Percentiles rank a stretch among this genome's conserved stretches.
Conservation (phyloP, 2,329 filamentous ascomycete genomes). For the Metarhizium brunneum region DNA sequence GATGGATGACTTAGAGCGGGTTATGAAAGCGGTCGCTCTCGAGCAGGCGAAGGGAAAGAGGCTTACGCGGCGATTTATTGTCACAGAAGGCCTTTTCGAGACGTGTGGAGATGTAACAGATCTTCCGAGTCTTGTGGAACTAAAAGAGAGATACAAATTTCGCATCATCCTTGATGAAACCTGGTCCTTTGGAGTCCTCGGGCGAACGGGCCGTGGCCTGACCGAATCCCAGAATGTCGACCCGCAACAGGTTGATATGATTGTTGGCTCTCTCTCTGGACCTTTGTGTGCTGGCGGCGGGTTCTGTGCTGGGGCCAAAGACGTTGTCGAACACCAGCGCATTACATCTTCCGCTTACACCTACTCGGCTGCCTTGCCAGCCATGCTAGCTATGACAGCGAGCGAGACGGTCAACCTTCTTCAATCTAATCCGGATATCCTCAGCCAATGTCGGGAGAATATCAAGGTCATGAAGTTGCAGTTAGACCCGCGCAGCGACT, state of each 20-base stretch:
- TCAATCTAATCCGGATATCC: slow-evolving; percentile 76
- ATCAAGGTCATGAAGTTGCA: slow-evolving; percentile 78
- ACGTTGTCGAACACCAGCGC: slow-evolving; percentile 93
- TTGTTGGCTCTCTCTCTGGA: slow-evolving; percentile 84
- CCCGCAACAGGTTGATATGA: slow-evolving; percentile 89
- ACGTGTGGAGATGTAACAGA: slow-evolving; percentile 77
- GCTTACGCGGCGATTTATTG: slow-evolving; percentile 85
- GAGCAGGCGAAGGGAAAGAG: slow-evolving; percentile 80
- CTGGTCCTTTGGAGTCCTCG: slow-evolving; percentile 92
- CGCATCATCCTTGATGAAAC: slow-evolving; percentile 95
- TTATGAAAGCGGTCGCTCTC: slow-evolving; percentile 75
- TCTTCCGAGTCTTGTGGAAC: slow-evolving; percentile 80
- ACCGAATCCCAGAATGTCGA: slow-evolving; percentile 98
- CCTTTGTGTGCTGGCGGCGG: slow-evolving; percentile 87
- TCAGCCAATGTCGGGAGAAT: slow-evolving; percentile 73
- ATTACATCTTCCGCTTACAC: slow-evolving; percentile 90
- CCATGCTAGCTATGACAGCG: slow-evolving; percentile 89
- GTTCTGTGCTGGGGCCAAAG: slow-evolving; percentile 85
- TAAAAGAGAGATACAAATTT: slow-evolving; percentile 97
- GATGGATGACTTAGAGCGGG: slow-evolving; percentile 82
- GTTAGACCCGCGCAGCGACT: slow-evolving; percentile 87
- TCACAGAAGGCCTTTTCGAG: slow-evolving; percentile 93
- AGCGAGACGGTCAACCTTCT: slow-evolving; percentile 83
- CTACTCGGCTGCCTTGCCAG: slow-evolving; percentile 88
- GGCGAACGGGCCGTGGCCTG: slow-evolving; percentile 80